Percentiles rank a stretch among this genome's conserved stretches.
Evolutionary conservation across 139 green algal genomes (phyloP).

Genomic region (Chlamydomonas urium): DNA sequence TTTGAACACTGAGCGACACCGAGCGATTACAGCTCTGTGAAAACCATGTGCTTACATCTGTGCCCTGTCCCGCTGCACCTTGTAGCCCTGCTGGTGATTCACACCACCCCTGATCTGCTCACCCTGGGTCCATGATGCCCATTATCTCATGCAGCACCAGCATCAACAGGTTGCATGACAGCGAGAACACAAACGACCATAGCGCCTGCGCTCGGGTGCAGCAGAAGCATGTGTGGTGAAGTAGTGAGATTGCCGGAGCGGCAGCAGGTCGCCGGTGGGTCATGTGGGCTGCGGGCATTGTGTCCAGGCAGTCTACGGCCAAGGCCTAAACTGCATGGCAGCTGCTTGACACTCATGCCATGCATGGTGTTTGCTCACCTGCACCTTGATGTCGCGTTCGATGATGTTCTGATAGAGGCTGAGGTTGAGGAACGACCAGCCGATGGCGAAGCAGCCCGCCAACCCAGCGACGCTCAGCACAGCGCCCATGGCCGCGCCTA

Average conservation of each 20-base stretch:
- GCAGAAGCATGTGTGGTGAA: too few relatives aligned
- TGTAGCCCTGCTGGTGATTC: constrained; percentile 1
- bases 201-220: constrained; percentile 52
- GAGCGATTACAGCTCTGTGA: background rate
- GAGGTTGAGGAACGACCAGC: constrained; percentile 43
- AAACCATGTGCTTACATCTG: background rate
- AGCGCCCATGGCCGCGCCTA: constrained; percentile 19
- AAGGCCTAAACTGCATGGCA: too few relatives aligned
- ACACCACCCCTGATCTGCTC: background rate
- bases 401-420: constrained; percentile 50
- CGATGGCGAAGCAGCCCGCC: constrained; percentile 24
- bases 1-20: background rate
- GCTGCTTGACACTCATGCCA: too few relatives aligned
- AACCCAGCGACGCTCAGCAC: constrained; percentile 17
- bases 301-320: too few relatives aligned
- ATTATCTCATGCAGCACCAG: constrained; percentile 89
- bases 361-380: constrained; percentile 32
- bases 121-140: constrained; percentile 46
- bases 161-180: constrained; percentile 85
- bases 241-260: too few relatives aligned
- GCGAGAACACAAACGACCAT: constrained; percentile 82
- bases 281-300: too few relatives aligned
- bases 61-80: background rate
- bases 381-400: constrained; percentile 37
- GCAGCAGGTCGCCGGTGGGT: too few relatives aligned